Percentiles rank a stretch among this genome's conserved stretches.
phyloP scores from a whole-genome alignment of 2,329 filamentous ascomycete species.

The Karstenula rhodostoma region DNA sequence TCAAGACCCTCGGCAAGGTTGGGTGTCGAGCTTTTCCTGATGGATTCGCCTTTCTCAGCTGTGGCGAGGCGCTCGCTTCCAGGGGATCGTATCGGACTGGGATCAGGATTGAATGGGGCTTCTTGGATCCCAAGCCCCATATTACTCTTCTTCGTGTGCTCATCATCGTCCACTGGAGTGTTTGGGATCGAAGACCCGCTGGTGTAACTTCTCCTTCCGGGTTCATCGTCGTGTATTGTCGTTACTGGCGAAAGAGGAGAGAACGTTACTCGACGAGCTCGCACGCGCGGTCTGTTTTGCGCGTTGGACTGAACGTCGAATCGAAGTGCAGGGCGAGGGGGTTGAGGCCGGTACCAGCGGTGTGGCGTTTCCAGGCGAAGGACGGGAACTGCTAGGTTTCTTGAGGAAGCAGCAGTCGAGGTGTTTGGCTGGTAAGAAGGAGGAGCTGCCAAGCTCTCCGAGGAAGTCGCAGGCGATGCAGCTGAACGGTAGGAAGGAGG shows the following conservation, averaged over 20 bases:
- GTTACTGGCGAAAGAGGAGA: constrained; percentile 14
- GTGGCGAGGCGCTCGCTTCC: constrained; percentile 6
- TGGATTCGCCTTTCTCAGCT: constrained; percentile 7
- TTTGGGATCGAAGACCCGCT: constrained; percentile 14
- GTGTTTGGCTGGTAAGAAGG: constrained; percentile 20
- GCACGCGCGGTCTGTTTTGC: constrained; percentile 12
- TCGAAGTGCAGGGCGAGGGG: constrained; percentile 17
- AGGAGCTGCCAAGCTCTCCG: constrained; percentile 19
- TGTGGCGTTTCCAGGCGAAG: constrained; percentile 16
- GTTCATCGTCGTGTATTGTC: constrained; percentile 11
- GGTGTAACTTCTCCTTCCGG: constrained; percentile 8
- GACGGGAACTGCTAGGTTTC: constrained; percentile 14
- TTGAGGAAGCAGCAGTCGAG: constrained; percentile 11
- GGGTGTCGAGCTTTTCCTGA: constrained; percentile 4
- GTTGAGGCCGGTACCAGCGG: constrained; percentile 15
- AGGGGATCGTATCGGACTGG: constrained; percentile 10
- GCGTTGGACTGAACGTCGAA: constrained; percentile 11
- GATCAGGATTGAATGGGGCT: constrained; percentile 11
- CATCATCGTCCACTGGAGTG: constrained; percentile 9
- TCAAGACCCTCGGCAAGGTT: constrained; percentile 12
- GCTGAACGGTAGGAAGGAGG: constrained; percentile 11
- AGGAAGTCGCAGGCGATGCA: neutral
- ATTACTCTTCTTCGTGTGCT: neutral
- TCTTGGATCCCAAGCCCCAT: constrained; percentile 6
- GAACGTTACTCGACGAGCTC: constrained; percentile 13